Evolutionary conservation across 257 asterid species (phyloP).

Genomic region (Salvia splendens): DNA sequence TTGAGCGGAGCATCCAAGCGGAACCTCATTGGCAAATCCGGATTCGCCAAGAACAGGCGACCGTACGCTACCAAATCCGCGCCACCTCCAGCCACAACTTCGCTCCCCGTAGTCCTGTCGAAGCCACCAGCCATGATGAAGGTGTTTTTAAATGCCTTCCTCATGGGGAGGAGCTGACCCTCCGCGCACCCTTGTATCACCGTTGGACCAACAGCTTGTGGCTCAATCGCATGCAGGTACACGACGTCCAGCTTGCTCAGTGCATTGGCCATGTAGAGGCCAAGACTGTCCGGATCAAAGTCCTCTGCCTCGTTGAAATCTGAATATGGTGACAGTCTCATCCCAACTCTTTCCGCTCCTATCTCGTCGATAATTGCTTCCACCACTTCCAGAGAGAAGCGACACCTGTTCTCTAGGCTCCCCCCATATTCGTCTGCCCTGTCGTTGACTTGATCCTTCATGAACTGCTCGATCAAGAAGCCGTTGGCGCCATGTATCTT

Average conservation of each 20-base stretch:
- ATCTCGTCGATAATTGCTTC: constrained; percentile 42
- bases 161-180: constrained; percentile 42
- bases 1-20: constrained; percentile 56
- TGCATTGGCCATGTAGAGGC: constrained; percentile 44
- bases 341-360: constrained; percentile 43
- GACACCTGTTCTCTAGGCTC: constrained; percentile 42
- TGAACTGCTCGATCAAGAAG: constrained; percentile 47
- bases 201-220: constrained; percentile 32
- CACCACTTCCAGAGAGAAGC: constrained; percentile 40
- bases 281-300: constrained; percentile 38
- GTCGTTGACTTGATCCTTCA: constrained; percentile 48
- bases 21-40: constrained; percentile 57
- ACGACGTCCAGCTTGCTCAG: constrained; percentile 34
- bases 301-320: constrained; percentile 36
- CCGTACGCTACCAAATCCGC: constrained; percentile 73
- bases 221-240: constrained; percentile 53
- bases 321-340: constrained; percentile 40
- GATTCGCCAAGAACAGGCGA: constrained; percentile 68
- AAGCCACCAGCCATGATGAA: constrained; percentile 67
- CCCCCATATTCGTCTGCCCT: constrained; percentile 52
- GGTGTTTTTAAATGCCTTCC: constrained; percentile 57
- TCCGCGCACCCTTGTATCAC: constrained; percentile 23
- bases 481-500: constrained; percentile 55
- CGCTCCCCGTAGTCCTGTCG: constrained; percentile 47
- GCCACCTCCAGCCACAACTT: constrained; percentile 39